phyloP scores from a whole-genome alignment of 805 yeast genomes.

The Yarrowia sp. region DNA sequence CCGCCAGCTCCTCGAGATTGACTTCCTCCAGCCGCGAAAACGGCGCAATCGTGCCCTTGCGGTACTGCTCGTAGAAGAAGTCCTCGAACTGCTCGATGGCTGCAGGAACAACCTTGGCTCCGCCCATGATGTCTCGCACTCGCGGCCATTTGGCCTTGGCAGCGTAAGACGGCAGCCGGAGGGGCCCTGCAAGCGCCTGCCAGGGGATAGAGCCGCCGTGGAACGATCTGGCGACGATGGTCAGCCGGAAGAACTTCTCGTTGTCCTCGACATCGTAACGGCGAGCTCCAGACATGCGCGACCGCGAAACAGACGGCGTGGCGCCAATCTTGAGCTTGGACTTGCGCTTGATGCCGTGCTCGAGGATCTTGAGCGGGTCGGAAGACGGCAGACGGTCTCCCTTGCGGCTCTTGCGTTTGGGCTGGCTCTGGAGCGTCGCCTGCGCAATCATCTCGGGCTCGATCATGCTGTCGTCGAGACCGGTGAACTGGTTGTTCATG shows the following conservation, averaged over 20 bases:
- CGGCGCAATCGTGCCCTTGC: conserved; percentile 45
- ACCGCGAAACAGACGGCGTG: conserved; percentile 15
- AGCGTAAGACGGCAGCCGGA: conserved; percentile 41
- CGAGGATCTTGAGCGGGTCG: background rate
- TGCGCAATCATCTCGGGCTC: conserved; percentile 18
- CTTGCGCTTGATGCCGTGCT: conserved; percentile 9
- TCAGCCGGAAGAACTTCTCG: conserved; percentile 58
- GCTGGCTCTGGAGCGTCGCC: background rate
- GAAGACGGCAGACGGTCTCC: background rate
- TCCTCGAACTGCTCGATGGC: conserved; percentile 63
- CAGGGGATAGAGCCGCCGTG: conserved; percentile 40
- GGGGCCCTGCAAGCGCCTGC: conserved; percentile 33
- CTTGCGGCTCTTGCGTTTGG: background rate
- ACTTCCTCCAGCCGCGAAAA: conserved; percentile 46
- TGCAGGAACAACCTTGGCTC: conserved; percentile 55
- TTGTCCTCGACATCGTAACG: conserved; percentile 39
- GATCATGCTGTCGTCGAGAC: conserved; percentile 9
- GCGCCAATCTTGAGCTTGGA: background rate
- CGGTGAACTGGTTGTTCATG: conserved; percentile 15
- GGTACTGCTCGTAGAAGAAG: conserved; percentile 57
- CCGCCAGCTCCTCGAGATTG: conserved; percentile 53
- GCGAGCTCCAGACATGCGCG: conserved; percentile 5
- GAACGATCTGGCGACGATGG: conserved; percentile 61
- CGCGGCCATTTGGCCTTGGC: conserved; percentile 69
- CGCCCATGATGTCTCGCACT: conserved; percentile 59